phyloP scores from a whole-genome alignment of 129 eudicot genomes.

The Tanacetum coccineum region DNA sequence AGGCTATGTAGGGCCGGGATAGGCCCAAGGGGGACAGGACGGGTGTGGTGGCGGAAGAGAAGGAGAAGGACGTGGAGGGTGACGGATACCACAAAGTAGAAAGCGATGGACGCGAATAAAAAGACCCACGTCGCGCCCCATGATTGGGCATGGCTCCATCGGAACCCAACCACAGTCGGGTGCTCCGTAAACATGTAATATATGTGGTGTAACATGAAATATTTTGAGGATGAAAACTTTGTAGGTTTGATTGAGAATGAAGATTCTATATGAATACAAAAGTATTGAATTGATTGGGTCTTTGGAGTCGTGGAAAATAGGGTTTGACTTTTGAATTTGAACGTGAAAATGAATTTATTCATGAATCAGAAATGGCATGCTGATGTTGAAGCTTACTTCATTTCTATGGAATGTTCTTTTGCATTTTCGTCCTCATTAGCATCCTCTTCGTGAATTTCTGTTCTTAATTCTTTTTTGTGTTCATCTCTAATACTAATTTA shows the following conservation, averaged over 20 bases:
- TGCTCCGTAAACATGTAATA: slow-evolving; percentile 35
- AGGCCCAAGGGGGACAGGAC: slow-evolving; percentile 57
- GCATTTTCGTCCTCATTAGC: slow-evolving; percentile 22
- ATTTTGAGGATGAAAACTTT: background rate
- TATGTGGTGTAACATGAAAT: background rate
- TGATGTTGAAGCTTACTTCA: slow-evolving; percentile 32
- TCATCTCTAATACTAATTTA: background rate
- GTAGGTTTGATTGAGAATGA: background rate
- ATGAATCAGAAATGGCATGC: slow-evolving; percentile 9
- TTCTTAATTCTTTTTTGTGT: background rate
- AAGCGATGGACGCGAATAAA: slow-evolving; percentile 43
- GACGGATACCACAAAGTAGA: slow-evolving; percentile 34
- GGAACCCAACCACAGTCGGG: slow-evolving; percentile 42
- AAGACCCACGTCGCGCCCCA: slow-evolving; percentile 69
- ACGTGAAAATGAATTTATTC: background rate
- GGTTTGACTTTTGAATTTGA: slow-evolving; percentile 26
- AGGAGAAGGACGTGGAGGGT: slow-evolving; percentile 52
- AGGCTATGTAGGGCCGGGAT: slow-evolving; percentile 66
- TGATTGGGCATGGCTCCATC: slow-evolving; percentile 53
- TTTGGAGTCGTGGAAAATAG: slow-evolving; percentile 15
- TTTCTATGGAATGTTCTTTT: slow-evolving; percentile 28
- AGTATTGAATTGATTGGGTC: slow-evolving; percentile 22
- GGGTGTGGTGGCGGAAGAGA: slow-evolving; percentile 35
- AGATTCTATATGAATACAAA: background rate
- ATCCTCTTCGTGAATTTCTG: background rate